Evolutionary conservation across 495 filamentous ascomycete genomes (phyloP).

Genomic region (Penicillium crystallinum): DNA sequence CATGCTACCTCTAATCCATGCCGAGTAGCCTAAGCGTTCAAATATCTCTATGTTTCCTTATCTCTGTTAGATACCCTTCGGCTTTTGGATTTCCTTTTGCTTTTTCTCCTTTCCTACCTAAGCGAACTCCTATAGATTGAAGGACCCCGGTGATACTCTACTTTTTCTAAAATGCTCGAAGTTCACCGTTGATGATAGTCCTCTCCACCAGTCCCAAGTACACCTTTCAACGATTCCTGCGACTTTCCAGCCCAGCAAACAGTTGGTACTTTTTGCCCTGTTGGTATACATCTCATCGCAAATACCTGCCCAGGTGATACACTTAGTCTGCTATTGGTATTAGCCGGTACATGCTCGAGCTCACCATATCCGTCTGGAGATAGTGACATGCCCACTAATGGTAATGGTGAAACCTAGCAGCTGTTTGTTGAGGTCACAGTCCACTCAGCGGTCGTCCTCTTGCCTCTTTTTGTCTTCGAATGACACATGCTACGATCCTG

Average conservation of each 20-base stretch:
- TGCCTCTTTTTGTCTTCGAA: not conserved
- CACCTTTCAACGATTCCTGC: not conserved
- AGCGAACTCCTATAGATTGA: not conserved
- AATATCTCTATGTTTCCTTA: slow-evolving; percentile 1
- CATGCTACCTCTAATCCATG: slow-evolving; percentile 4
- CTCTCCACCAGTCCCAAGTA: not conserved
- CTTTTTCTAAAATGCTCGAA: not conserved
- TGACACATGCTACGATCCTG: slow-evolving; percentile 5
- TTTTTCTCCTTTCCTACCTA: not conserved
- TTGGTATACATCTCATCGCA: not conserved
- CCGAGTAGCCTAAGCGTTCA: slow-evolving; percentile 1
- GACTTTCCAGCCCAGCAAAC: not conserved
- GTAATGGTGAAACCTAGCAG: not conserved
- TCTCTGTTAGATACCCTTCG: slow-evolving; percentile 2
- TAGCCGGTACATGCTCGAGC: not conserved
- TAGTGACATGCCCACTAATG: not conserved
- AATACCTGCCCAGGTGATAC: not conserved
- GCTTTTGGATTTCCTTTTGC: not conserved
- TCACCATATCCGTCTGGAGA: not conserved
- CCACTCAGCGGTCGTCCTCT: not conserved
- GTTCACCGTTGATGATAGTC: not conserved
- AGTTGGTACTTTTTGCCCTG: not conserved
- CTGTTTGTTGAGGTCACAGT: not conserved
- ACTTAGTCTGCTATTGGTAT: not conserved
- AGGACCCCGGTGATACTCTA: not conserved